phyloP scores from a whole-genome alignment of 2,329 filamentous ascomycete species.

The Diaporthe destruens region DNA sequence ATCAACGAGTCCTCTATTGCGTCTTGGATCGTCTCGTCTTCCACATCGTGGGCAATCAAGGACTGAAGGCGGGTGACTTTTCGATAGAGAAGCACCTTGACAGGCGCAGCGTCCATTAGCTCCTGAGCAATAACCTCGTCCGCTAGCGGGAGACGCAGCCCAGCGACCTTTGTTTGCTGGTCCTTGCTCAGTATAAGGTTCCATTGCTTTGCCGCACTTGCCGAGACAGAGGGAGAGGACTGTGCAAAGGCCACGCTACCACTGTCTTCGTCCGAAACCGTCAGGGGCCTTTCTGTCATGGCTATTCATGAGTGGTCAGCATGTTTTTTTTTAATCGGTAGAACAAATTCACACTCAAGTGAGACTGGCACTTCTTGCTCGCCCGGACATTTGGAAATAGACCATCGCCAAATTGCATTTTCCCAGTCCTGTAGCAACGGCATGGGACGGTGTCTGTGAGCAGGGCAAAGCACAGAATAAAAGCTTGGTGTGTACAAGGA shows the following conservation, averaged over 20 bases:
- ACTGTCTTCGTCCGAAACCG: slow-evolving; percentile 56
- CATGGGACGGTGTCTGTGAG: background rate
- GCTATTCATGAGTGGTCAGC: slow-evolving; percentile 46
- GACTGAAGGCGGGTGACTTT: slow-evolving; percentile 67
- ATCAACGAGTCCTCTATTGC: slow-evolving; percentile 60
- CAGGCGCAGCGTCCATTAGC: slow-evolving; percentile 65
- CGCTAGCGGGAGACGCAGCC: slow-evolving; percentile 65
- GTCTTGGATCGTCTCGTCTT: slow-evolving; percentile 52
- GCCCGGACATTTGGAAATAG: background rate
- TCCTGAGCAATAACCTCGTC: slow-evolving; percentile 63
- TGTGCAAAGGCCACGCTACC: slow-evolving; percentile 24
- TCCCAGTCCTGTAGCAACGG: background rate
- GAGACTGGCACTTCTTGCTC: background rate
- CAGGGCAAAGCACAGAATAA: background rate
- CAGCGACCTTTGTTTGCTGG: slow-evolving; percentile 33
- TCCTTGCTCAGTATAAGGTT: slow-evolving; percentile 39
- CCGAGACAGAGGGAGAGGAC: background rate
- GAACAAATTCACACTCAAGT: background rate
- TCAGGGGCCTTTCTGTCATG: slow-evolving; percentile 58
- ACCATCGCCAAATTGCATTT: background rate
- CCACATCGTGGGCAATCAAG: slow-evolving; percentile 51
- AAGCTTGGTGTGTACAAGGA: background rate
- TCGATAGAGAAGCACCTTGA: slow-evolving; percentile 71
- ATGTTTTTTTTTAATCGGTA: background rate
- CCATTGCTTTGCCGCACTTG: slow-evolving; percentile 30